phyloP scores from a whole-genome alignment of 257 asterid genomes.

The Nicotiana undulata region DNA sequence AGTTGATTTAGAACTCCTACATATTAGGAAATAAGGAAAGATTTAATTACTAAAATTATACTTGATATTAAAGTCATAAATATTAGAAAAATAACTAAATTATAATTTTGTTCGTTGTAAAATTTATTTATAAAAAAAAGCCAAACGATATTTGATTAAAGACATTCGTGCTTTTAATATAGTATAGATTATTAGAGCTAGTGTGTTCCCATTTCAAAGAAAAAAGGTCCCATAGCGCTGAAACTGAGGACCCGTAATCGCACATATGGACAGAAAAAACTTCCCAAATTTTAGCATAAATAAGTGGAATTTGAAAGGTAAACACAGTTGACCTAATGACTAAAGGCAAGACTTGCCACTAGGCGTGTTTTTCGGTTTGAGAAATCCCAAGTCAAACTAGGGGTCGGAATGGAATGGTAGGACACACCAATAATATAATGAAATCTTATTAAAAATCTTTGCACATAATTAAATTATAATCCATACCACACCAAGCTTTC shows the following conservation, averaged over 20 bases:
- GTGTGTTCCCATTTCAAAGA: not conserved
- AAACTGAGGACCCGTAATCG: not conserved
- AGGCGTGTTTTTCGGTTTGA: not conserved
- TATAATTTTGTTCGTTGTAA: too few relatives aligned
- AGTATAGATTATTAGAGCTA: too few relatives aligned
- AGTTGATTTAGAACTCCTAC: too few relatives aligned
- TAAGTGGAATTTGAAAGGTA: too few relatives aligned
- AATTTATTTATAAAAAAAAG: too few relatives aligned
- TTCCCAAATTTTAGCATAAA: not conserved
- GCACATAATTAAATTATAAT: not conserved
- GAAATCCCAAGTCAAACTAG: conserved; percentile 5
- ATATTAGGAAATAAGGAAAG: too few relatives aligned
- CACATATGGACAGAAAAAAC: not conserved
- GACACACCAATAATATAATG: not conserved
- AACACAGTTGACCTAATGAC: too few relatives aligned
- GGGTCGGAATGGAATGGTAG: not conserved
- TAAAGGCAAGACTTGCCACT: not conserved
- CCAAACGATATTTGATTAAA: too few relatives aligned
- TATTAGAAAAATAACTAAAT: too few relatives aligned
- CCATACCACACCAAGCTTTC: not conserved
- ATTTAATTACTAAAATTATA: too few relatives aligned
- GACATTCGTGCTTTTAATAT: too few relatives aligned
- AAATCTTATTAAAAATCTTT: not conserved
- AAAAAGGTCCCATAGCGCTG: not conserved
- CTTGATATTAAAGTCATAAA: too few relatives aligned